Evolutionary conservation across 768 basidiomycete genomes (phyloP), one percentile per base, ranked within the genome.

Genomic region (Mycena galericulata): DNA sequence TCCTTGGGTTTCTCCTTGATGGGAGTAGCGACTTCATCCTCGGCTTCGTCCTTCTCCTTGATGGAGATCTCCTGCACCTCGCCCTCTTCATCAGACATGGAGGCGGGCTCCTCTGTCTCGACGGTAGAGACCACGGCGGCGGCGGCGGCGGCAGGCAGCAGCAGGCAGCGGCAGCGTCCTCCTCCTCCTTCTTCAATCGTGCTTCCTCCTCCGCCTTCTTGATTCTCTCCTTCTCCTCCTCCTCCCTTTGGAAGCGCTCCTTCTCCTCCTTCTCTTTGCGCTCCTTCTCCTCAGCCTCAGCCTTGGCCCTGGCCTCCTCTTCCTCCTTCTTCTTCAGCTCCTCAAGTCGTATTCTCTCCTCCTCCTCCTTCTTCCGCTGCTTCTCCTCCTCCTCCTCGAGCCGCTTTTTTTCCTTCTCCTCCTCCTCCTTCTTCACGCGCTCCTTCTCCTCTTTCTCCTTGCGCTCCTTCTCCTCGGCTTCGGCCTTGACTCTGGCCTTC

Each of bases 1-100:
- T 89, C 90, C 74, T 88, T 89, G 36, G 79, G 75, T 51, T 82
- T 89, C 60, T 73, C 66, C 58, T 72, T 73, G 62, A 45, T 55
- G 40, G 83, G 79, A 61, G 77, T 74, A 34, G 72, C 69, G 63
- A 80, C 82, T 45, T 78, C 43, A 50, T 81, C 72, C 70, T 81
- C 79, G 38, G 78, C 74, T 4, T 83, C 82, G 32, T 85, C 83
- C 27, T 79, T 76, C 50, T 88, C 81, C 69, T 84, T 83, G 54
- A 82, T 81, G 29, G 63, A 43, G 22, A 61, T 27, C 36, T 72
- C 70, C 45, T 68, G 67, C n/a, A 86, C 84, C 73, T 88, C 87
- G 4, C 80, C 81, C 57, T 84, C 80, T 65, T 73, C 82, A 40
- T 76, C 72, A 12, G 63, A 60, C 3, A 58, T 58, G 17, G 72